A percentile compares a stretch with the other conserved stretches of the same genome.
phyloP scores from a whole-genome alignment of 176 grass and related monocot genomes.

The Musa troglodytarum region DNA sequence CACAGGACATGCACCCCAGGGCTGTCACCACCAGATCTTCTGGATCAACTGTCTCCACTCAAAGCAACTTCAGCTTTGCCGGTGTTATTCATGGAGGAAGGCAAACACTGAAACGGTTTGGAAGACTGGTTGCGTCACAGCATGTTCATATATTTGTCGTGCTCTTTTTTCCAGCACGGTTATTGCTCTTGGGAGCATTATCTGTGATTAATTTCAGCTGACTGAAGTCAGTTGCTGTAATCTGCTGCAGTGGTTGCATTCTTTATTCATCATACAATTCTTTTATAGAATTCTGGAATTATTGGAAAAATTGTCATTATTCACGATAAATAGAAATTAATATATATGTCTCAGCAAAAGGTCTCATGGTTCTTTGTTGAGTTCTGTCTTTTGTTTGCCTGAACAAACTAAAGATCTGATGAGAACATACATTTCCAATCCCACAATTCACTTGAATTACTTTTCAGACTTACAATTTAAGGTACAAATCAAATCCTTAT shows the following conservation, averaged over 20 bases:
- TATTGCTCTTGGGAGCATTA: constrained; percentile 48
- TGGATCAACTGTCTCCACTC: neutral
- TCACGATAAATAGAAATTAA: neutral
- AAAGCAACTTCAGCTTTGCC: constrained; percentile 6
- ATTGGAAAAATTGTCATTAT: neutral
- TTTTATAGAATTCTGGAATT: constrained; percentile 3
- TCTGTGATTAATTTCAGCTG: constrained; percentile 34
- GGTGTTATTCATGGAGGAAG: constrained; percentile 27
- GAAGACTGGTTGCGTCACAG: constrained; percentile 14
- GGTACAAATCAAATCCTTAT: too few relatives aligned
- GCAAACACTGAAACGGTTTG: constrained; percentile 31
- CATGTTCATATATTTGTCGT: constrained; percentile 34
- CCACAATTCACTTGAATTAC: too few relatives aligned
- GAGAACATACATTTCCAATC: too few relatives aligned
- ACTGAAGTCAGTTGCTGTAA: constrained; percentile 11
- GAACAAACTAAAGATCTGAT: too few relatives aligned
- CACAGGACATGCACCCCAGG: neutral
- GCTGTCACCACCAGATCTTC: neutral
- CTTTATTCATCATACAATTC: constrained; percentile 23
- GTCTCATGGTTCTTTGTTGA: too few relatives aligned
- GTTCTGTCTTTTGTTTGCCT: too few relatives aligned
- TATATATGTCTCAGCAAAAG: neutral
- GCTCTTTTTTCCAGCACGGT: constrained; percentile 44
- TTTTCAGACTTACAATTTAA: too few relatives aligned
- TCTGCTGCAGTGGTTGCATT: neutral